Evolutionary conservation across 306 rosid genomes (phyloP), one percentile per base, ranked within the genome.

Genomic region (Acacia acuminata): DNA sequence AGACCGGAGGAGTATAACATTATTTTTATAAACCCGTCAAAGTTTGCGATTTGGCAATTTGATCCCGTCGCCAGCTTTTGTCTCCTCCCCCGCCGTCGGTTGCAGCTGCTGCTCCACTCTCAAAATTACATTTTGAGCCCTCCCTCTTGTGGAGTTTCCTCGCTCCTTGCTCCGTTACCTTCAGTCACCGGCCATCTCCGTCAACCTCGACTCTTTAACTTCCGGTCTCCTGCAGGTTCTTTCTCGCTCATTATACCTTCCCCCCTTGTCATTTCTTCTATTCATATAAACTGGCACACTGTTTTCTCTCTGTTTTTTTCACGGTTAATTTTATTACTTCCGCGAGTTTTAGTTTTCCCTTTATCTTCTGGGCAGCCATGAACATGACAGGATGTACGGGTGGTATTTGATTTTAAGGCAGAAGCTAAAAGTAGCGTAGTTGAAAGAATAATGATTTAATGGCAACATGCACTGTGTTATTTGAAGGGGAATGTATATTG

Each of bases 161-260:
- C 9, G 51, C 38, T 73, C 13, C 15, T 47, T 8, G 15, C 42
- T 13, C 42, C 15, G 44, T 67, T 16, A 25, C 9, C 20, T 12
- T 61, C 65, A 53, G 64, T 17, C 32, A 11, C 78, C 32, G 34
- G 66, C 47, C 4, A 27, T 75, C 82, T 70, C 86, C 69, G 45
- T 83, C 48, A 16, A 30, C 75, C 40, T 66, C 38, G 3, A 5
- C 67, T 38, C 14, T 38, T 61, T 38, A 20, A 50, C 61, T 25
- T 78, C 8, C 40, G 42, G 40, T 58, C 64, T 73, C 47, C 11
- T 19, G 64, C 72, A 65, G 86, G 80, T 79, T 83, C 48, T 51
- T 20, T 32, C 65, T 60, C 36, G 34, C 64, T 5, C 34, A 2
- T 51, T 2, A 73, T 3, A 48, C 43, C 43, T 72, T 72, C 15